These are phyloP conservation scores for Trifolium dubium DNA, from an alignment of 306 rosid genomes.

Conservation along the genomic window DNA sequence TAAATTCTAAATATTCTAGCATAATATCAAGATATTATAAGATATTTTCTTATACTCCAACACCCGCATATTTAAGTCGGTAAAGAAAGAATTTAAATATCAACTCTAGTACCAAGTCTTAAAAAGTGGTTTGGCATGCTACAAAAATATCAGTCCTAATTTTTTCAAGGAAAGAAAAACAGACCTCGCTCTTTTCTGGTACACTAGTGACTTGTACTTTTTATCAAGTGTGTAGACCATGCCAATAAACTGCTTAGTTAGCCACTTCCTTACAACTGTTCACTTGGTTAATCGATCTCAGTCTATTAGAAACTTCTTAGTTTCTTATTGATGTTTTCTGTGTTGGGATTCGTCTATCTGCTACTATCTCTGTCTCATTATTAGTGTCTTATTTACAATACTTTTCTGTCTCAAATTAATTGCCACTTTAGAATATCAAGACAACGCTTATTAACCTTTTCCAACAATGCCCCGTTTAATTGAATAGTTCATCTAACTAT, in stretches of 20 bases:
- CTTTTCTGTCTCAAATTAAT: neutral
- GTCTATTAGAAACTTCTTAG: slow-evolving; percentile 26
- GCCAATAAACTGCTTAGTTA: slow-evolving; percentile 11
- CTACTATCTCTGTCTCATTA: neutral
- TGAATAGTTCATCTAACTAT: neutral
- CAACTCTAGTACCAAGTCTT: slow-evolving; percentile 10
- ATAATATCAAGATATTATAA: too few relatives aligned
- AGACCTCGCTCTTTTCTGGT: slow-evolving; percentile 19
- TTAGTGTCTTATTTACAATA: neutral
- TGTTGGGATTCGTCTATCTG: slow-evolving; percentile 15
- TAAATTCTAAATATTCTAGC: neutral
- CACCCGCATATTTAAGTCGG: slow-evolving; percentile 4
- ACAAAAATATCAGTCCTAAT: slow-evolving; percentile 14
- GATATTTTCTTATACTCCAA: neutral
- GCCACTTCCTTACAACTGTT: slow-evolving; percentile 3
- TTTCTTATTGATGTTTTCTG: slow-evolving; percentile 26
- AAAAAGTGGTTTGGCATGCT: slow-evolving; percentile 32
- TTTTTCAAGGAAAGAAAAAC: slow-evolving; percentile 23
- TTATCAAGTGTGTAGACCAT: neutral
- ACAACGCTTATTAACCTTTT: neutral
- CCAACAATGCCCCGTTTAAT: neutral
- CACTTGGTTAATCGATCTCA: neutral
- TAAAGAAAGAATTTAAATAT: slow-evolving; percentile 33
- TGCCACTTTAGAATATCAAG: neutral
- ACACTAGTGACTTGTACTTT: neutral